These are phyloP conservation scores for Ophiosphaerella korrae DNA, from an alignment of 2,329 filamentous ascomycete genomes.

Conservation along the genomic window DNA sequence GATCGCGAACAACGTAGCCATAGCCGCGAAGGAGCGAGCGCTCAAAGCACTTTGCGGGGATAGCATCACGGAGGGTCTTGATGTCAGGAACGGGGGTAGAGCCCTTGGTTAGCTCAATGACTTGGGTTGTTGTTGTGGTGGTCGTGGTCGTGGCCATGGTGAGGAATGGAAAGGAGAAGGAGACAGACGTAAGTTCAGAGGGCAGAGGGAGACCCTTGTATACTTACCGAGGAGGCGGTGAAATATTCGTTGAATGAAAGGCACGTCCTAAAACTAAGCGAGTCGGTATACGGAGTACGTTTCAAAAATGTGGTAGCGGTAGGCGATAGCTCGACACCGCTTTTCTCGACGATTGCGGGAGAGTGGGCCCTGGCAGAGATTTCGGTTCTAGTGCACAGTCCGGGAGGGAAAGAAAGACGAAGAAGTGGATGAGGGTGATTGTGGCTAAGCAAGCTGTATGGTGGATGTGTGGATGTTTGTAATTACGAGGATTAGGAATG, in stretches of 20 bases:
- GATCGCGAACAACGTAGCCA: constrained; percentile 30
- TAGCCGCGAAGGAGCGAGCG: constrained; percentile 28
- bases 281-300: constrained; percentile 27
- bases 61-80: constrained; percentile 30
- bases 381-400: constrained; percentile 27
- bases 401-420: not conserved
- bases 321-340: constrained; percentile 23
- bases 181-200: constrained; percentile 2
- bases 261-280: constrained; percentile 22
- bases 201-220: constrained; percentile 18
- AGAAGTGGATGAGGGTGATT: too few relatives aligned
- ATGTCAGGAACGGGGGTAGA: constrained; percentile 24
- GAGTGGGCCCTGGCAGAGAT: constrained; percentile 18
- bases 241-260: constrained; percentile 7
- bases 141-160: constrained; percentile 20
- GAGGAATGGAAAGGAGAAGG: constrained; percentile 7
- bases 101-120: constrained; percentile 18
- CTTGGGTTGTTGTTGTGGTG: constrained; percentile 23
- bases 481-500: too few relatives aligned
- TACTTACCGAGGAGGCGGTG: constrained; percentile 11
- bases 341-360: constrained; percentile 10
- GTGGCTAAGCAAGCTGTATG: too few relatives aligned
- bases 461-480: too few relatives aligned
- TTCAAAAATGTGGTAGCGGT: constrained; percentile 19
- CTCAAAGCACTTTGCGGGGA: constrained; percentile 31